phyloP scores from a whole-genome alignment of 1,139 yeast species.

The Pichia sp. region DNA sequence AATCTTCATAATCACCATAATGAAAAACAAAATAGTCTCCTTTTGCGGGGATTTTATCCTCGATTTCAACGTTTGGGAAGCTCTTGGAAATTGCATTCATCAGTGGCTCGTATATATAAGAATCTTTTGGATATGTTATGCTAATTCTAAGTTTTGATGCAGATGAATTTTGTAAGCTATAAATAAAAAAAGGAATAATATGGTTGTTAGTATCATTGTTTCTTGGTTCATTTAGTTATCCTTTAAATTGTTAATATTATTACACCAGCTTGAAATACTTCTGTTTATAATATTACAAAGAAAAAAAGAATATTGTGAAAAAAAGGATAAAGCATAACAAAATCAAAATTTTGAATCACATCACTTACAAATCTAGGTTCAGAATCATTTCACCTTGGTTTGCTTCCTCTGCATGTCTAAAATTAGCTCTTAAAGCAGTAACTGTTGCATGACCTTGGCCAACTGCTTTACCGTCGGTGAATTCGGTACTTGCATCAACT shows the following conservation, averaged over 20 bases:
- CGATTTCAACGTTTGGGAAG: conserved; percentile 18
- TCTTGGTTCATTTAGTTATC: not conserved
- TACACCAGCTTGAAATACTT: not conserved
- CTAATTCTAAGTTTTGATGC: conserved; percentile 4
- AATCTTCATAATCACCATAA: conserved; percentile 84
- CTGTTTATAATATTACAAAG: not conserved
- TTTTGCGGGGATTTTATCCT: conserved; percentile 18
- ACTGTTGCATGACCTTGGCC: conserved; percentile 54
- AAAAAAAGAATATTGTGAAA: not conserved
- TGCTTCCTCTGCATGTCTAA: conserved; percentile 46
- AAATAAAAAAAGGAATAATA: not conserved
- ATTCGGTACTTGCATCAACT: conserved; percentile 43
- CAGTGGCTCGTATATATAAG: conserved; percentile 56
- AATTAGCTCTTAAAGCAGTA: conserved; percentile 77
- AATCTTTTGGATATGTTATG: conserved; percentile 29
- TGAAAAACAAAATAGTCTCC: conserved; percentile 45
- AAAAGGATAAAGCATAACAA: not conserved
- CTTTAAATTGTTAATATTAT: not conserved
- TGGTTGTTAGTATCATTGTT: not conserved
- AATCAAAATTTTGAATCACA: not conserved
- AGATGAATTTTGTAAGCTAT: not conserved
- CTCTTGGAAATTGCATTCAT: conserved; percentile 30
- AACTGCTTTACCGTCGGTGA: conserved; percentile 50
- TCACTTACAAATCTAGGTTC: conserved; percentile 18
- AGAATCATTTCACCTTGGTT: conserved; percentile 37